A percentile compares a stretch with the other conserved stretches of the same genome.
phyloP scores from a whole-genome alignment of 768 basidiomycete genomes.

The Boletellus ananas region DNA sequence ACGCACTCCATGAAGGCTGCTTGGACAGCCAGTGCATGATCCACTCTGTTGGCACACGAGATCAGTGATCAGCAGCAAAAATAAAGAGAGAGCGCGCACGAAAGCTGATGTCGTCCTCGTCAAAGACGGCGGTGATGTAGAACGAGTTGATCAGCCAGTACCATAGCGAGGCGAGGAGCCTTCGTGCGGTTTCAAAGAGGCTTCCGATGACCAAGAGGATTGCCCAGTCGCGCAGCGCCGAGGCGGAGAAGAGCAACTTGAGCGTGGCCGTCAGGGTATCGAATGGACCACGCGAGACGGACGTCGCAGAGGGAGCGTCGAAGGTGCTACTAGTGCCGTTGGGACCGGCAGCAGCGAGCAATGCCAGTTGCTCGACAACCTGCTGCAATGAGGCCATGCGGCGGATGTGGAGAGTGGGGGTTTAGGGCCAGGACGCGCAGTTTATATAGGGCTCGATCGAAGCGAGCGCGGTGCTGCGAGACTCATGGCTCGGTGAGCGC shows the following conservation, averaged over 20 bases:
- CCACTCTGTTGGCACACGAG: conserved; percentile 46
- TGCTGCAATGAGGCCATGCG: conserved; percentile 27
- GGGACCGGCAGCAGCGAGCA: conserved; percentile 18
- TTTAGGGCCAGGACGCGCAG: neutral
- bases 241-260: conserved; percentile 46
- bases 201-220: conserved; percentile 63
- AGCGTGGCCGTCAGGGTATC: conserved; percentile 36
- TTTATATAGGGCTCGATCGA: conserved; percentile 13
- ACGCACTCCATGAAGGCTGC: conserved; percentile 57
- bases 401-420: neutral
- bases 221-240: conserved; percentile 59
- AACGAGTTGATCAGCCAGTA: conserved; percentile 44
- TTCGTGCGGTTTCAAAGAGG: conserved; percentile 54
- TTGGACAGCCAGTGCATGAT: conserved; percentile 66
- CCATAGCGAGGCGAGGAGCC: conserved; percentile 43
- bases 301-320: conserved; percentile 14
- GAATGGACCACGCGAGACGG: conserved; percentile 17
- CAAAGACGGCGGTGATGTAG: conserved; percentile 60
- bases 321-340: conserved; percentile 3
- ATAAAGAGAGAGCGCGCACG: conserved; percentile 34
- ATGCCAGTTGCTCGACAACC: conserved; percentile 27
- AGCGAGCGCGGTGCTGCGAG: neutral
- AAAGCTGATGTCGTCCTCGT: conserved; percentile 54
- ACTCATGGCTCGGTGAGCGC: no score
- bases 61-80: neutral